These are phyloP conservation scores for Solanum virginianum DNA, from an alignment of 257 asterid species.

Conservation along the genomic window DNA sequence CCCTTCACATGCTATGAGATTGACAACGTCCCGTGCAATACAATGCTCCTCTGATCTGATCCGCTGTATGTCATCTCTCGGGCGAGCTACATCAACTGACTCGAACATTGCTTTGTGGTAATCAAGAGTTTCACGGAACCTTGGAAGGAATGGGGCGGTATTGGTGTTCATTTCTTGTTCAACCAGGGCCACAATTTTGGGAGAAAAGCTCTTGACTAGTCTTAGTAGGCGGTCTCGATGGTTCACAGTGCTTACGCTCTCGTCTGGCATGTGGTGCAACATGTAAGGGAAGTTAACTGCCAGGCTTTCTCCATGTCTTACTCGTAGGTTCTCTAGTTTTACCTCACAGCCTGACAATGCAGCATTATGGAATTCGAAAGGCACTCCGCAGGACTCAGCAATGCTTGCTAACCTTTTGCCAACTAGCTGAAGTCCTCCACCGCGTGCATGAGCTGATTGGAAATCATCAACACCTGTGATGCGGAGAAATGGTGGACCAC, in stretches of 20 bases:
- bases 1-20: constrained; percentile 79
- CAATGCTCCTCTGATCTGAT: constrained; percentile 79
- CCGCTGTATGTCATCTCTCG: constrained; percentile 58
- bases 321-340: constrained; percentile 30
- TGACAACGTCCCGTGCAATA: constrained; percentile 47
- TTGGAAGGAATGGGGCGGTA: constrained; percentile 52
- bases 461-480: constrained; percentile 55
- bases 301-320: constrained; percentile 58
- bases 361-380: constrained; percentile 66
- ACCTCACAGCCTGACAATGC: constrained; percentile 67
- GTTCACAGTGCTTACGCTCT: constrained; percentile 70
- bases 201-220: constrained; percentile 60
- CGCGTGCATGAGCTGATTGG: constrained; percentile 69
- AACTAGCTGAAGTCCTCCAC: constrained; percentile 74
- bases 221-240: constrained; percentile 75
- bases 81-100: constrained; percentile 57
- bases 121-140: constrained; percentile 66
- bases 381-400: constrained; percentile 62
- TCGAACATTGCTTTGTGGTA: constrained; percentile 84
- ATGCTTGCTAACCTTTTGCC: constrained; percentile 48
- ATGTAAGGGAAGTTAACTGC: constrained; percentile 80
- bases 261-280: constrained; percentile 97
- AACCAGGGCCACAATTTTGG: constrained; percentile 61
- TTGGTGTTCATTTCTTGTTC: constrained; percentile 92
- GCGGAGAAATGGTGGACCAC: constrained; percentile 40